Evolutionary conservation across 345 rosid genomes (phyloP).

Genomic region (Aquilaria malaccensis): DNA sequence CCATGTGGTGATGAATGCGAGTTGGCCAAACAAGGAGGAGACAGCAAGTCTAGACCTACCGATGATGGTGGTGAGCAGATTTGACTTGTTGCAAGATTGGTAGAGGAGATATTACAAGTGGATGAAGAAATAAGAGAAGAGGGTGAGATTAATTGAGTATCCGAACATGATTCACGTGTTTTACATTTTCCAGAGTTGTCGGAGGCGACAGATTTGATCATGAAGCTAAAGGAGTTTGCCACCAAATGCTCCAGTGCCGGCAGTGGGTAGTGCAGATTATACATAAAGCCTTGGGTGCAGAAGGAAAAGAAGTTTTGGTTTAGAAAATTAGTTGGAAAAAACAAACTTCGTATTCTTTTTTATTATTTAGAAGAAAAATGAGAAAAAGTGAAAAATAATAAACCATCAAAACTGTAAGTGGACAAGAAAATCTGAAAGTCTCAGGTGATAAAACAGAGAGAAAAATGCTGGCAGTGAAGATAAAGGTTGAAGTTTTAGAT

Average conservation of each 20-base stretch:
- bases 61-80: slow-evolving; percentile 42
- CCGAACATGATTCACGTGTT: slow-evolving; percentile 75
- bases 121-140: slow-evolving; percentile 61
- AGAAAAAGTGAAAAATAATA: no score
- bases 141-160: slow-evolving; percentile 52
- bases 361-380: no score
- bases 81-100: slow-evolving; percentile 81
- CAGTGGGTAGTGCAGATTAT: no score
- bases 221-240: slow-evolving; percentile 48
- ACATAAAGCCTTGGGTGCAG: no score
- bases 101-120: slow-evolving; percentile 59
- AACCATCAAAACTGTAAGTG: no score
- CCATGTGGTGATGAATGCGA: slow-evolving; percentile 39
- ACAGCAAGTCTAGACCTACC: slow-evolving; percentile 44
- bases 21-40: slow-evolving; percentile 38
- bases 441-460: no score
- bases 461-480: no score
- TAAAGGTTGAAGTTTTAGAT: no score
- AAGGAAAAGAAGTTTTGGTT: no score
- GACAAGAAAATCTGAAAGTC: no score
- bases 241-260: slow-evolving; percentile 13
- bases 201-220: slow-evolving; percentile 35
- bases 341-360: no score
- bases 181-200: slow-evolving; percentile 61
- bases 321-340: no score